Evolutionary conservation across 352 stramenopile species (phyloP).

Genomic region (Phytophthora nicotianae): DNA sequence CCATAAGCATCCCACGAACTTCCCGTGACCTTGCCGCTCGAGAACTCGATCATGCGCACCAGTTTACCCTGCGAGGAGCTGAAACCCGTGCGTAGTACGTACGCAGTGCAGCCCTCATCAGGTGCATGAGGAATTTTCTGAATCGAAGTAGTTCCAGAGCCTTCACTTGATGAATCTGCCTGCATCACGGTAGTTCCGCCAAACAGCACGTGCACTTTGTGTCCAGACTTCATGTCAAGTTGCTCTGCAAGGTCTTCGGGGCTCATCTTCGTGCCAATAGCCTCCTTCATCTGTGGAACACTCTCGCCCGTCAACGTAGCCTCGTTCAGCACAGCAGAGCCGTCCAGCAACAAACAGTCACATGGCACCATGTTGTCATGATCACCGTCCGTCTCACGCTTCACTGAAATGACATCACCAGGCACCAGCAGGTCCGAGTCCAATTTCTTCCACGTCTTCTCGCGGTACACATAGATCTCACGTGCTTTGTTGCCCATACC

Average conservation of each 20-base stretch:
- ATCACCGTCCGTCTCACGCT: conserved; percentile 82
- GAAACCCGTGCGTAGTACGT: conserved; percentile 97
- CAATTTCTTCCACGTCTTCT: conserved; percentile 83
- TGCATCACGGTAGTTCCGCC: conserved; percentile 93
- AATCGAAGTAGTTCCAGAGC: conserved; percentile 9
- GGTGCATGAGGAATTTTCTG: conserved; percentile 76
- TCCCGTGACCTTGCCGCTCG: conserved; percentile 95
- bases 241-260: conserved; percentile 69
- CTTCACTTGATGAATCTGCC: conserved; percentile 57
- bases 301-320: conserved; percentile 98
- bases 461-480: conserved; percentile 92
- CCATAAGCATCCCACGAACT: conserved; percentile 96
- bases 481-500: conserved; percentile 91
- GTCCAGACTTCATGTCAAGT: conserved; percentile 86
- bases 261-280: conserved; percentile 80
- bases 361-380: conserved; percentile 92
- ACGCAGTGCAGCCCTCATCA: conserved; percentile 92
- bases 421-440: conserved; percentile 91
- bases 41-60: conserved; percentile 98
- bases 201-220: conserved; percentile 94
- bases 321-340: conserved; percentile 98
- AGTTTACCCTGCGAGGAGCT: conserved; percentile 97
- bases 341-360: conserved; percentile 95
- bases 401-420: conserved; percentile 94
- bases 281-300: conserved; percentile 98